Percentiles rank a stretch among this genome's conserved stretches.
phyloP scores from a whole-genome alignment of 2,329 filamentous ascomycete genomes.

The Trichoderma citrinoviride region DNA sequence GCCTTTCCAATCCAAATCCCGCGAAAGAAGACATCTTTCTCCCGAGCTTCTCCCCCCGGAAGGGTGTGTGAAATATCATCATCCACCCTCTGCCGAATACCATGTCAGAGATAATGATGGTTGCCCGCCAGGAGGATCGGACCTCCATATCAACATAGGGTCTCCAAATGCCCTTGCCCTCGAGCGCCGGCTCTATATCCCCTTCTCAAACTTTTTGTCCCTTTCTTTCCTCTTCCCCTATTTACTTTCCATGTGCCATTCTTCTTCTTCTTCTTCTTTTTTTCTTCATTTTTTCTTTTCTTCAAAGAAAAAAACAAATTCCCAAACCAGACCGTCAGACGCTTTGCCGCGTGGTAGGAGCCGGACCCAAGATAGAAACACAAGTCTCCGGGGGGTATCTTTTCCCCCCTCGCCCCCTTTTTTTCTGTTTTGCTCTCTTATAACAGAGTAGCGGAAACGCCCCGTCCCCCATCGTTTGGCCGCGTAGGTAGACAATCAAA shows the following conservation, averaged over 20 bases:
- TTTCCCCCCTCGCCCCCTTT: neutral
- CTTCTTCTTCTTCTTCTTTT: neutral
- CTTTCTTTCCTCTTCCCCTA: neutral
- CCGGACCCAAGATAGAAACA: slow-evolving; percentile 12
- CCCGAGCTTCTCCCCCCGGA: neutral
- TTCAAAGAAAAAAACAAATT: neutral
- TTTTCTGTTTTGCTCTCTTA: slow-evolving; percentile 6
- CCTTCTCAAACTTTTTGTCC: neutral
- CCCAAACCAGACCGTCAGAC: slow-evolving; percentile 2
- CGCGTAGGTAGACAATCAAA: slow-evolving; percentile 18
- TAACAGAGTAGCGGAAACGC: slow-evolving; percentile 16
- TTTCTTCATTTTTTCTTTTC: neutral
- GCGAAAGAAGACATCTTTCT: neutral
- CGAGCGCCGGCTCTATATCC: slow-evolving; percentile 5
- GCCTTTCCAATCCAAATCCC: slow-evolving; percentile 21
- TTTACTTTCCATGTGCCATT: neutral
- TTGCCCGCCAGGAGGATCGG: neutral
- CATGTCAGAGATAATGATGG: slow-evolving; percentile 7
- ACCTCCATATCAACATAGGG: slow-evolving; percentile 1
- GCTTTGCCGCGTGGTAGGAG: slow-evolving; percentile 11
- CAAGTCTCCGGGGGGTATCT: slow-evolving; percentile 6
- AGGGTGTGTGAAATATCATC: neutral
- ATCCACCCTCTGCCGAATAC: neutral
- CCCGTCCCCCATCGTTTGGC: slow-evolving; percentile 14
- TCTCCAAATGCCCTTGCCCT: slow-evolving; percentile 12